These are phyloP conservation scores for Talaromyces sp. DNA, from an alignment of 2,329 filamentous ascomycete genomes.

Conservation along the genomic window DNA sequence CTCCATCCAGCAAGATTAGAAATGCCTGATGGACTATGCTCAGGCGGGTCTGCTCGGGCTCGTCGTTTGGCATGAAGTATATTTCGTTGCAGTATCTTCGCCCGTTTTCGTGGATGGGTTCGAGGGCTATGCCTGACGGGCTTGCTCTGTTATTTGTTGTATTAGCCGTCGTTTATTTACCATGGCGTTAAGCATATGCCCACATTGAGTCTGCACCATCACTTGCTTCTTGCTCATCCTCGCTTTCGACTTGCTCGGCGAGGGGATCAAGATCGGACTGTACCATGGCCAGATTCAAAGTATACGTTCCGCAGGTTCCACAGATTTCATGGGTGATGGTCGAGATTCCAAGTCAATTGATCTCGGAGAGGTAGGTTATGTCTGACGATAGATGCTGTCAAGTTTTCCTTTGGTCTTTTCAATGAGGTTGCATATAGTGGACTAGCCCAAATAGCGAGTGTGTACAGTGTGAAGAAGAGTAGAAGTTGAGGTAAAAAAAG, in stretches of 20 bases:
- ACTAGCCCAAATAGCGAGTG: too few species aligned
- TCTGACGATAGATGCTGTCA: background rate
- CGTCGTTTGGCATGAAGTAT: conserved; percentile 66
- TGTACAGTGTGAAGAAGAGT: background rate
- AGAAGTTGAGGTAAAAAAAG: background rate
- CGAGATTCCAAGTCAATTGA: background rate
- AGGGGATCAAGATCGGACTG: background rate
- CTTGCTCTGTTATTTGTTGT: conserved; percentile 22
- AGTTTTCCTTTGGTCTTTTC: background rate
- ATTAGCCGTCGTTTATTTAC: background rate
- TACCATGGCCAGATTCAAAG: background rate
- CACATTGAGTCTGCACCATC: conserved; percentile 27
- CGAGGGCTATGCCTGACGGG: conserved; percentile 40
- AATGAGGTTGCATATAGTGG: background rate
- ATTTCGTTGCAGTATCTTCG: conserved; percentile 59
- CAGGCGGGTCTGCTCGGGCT: conserved; percentile 61
- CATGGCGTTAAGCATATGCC: background rate
- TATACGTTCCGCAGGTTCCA: background rate
- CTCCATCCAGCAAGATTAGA: conserved; percentile 41
- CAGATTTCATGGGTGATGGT: too few species aligned
- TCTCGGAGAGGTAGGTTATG: background rate
- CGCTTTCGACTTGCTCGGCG: background rate
- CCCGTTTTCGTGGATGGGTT: conserved; percentile 59
- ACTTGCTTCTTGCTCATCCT: conserved; percentile 27
- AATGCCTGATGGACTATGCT: conserved; percentile 63